Conservation (phyloP, 495 filamentous ascomycete species). For the Neurospora sp. region DNA sequence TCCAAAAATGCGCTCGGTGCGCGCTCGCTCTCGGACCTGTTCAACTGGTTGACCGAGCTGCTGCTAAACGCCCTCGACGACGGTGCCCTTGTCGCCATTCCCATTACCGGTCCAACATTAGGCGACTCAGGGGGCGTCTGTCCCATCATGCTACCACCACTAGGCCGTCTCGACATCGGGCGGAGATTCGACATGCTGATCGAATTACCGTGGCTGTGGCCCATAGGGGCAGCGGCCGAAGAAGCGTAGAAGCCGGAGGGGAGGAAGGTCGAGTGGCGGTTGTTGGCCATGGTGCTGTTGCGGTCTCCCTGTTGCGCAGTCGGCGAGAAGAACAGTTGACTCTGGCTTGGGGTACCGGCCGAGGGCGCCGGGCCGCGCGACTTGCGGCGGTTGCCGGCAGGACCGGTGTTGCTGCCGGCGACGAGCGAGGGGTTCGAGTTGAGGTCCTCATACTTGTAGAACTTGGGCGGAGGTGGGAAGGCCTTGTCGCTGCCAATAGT, state of each 20-base stretch:
- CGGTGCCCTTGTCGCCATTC: not conserved
- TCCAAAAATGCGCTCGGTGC: constrained; percentile 90
- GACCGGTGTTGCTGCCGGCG: constrained; percentile 30
- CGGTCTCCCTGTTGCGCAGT: constrained; percentile 50
- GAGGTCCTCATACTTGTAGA: constrained; percentile 48
- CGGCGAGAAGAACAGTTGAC: constrained; percentile 85
- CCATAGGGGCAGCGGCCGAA: constrained; percentile 31
- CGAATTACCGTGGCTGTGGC: constrained; percentile 33
- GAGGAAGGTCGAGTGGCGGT: constrained; percentile 63
- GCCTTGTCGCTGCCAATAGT: constrained; percentile 54
- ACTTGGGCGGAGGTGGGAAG: constrained; percentile 40
- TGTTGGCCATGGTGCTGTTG: constrained; percentile 29
- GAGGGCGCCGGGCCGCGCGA: constrained; percentile 34
- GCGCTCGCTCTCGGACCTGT: constrained; percentile 54
- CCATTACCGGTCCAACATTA: constrained; percentile 17
- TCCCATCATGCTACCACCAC: constrained; percentile 35
- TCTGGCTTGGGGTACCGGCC: constrained; percentile 33
- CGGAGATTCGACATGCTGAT: constrained; percentile 46
- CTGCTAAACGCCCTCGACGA: constrained; percentile 40
- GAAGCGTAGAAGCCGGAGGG: constrained; percentile 90
- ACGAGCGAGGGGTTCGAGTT: constrained; percentile 52
- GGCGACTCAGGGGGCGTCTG: constrained; percentile 64
- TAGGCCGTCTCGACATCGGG: constrained; percentile 30
- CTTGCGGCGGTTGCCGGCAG: constrained; percentile 21
- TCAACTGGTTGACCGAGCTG: constrained; percentile 56